Evolutionary conservation across 148 eudicot genomes (phyloP).

Genomic region (Mesembryanthemum crystallinum): DNA sequence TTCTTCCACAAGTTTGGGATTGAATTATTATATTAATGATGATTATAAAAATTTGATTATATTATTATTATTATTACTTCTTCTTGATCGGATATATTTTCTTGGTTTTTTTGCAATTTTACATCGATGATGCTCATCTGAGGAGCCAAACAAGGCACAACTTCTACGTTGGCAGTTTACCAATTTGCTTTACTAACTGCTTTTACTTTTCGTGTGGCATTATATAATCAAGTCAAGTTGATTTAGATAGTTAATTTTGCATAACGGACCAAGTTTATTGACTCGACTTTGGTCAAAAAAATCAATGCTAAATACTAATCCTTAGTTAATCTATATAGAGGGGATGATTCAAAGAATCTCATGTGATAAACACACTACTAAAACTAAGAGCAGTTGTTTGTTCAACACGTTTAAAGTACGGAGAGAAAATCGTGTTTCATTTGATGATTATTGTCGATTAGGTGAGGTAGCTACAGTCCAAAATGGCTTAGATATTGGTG

Average conservation of each 20-base stretch:
- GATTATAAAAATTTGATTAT: too few relatives aligned
- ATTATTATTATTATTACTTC: too few relatives aligned
- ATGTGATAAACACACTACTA: too few relatives aligned
- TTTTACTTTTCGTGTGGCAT: background rate
- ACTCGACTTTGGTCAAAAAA: background rate
- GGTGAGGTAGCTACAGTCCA: background rate
- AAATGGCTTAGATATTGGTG: background rate
- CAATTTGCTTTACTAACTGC: too few relatives aligned
- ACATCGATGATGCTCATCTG: too few relatives aligned
- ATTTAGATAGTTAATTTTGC: background rate
- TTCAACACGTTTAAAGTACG: background rate
- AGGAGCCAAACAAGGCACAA: background rate
- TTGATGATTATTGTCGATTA: background rate
- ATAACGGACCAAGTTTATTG: background rate
- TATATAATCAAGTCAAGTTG: background rate
- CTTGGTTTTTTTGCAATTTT: too few relatives aligned
- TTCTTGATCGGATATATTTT: too few relatives aligned
- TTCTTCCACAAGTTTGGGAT: slow-evolving; percentile 9
- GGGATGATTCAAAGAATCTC: too few relatives aligned
- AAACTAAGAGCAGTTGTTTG: too few relatives aligned
- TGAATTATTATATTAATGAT: background rate
- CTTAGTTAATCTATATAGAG: too few relatives aligned
- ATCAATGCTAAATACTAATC: too few relatives aligned
- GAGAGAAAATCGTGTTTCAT: background rate
- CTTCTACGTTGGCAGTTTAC: background rate